Evolutionary conservation across 2,329 filamentous ascomycete species (phyloP).

Genomic region (Penicillium expansum): DNA sequence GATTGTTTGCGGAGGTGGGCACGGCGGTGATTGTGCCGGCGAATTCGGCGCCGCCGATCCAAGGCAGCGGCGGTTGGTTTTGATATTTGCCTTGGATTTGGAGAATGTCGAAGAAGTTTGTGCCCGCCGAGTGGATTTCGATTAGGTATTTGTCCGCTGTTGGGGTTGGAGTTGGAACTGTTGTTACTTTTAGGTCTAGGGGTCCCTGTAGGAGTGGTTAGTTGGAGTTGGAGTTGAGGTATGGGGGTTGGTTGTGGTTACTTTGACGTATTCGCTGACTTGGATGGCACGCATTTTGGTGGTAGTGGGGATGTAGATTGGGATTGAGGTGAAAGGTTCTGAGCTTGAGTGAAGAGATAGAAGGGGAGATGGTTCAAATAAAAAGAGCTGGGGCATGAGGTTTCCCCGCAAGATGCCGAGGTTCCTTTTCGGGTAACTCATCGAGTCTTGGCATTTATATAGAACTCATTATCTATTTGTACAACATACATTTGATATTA

Average conservation of each 20-base stretch:
- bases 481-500: neutral
- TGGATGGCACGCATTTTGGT: slow-evolving; percentile 72
- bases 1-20: slow-evolving; percentile 54
- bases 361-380: neutral
- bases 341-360: neutral
- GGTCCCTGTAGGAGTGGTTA: slow-evolving; percentile 59
- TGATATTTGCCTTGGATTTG: slow-evolving; percentile 97
- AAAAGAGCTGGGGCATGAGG: neutral
- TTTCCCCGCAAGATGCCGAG: slow-evolving; percentile 26
- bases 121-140: slow-evolving; percentile 78
- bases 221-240: slow-evolving; percentile 2
- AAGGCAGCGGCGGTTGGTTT: slow-evolving; percentile 81
- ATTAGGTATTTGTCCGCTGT: slow-evolving; percentile 76
- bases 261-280: slow-evolving; percentile 71
- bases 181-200: slow-evolving; percentile 70
- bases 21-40: slow-evolving; percentile 70
- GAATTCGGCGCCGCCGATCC: slow-evolving; percentile 85
- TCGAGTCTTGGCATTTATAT: slow-evolving; percentile 2
- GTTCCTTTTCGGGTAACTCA: slow-evolving; percentile 19
- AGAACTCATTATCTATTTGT: neutral
- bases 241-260: slow-evolving; percentile 32
- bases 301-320: neutral
- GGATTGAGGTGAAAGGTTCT: neutral
- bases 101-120: slow-evolving; percentile 96
- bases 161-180: slow-evolving; percentile 72